Conservation (phyloP, 805 yeast genomes). For the Saturnispora galanensis region DNA sequence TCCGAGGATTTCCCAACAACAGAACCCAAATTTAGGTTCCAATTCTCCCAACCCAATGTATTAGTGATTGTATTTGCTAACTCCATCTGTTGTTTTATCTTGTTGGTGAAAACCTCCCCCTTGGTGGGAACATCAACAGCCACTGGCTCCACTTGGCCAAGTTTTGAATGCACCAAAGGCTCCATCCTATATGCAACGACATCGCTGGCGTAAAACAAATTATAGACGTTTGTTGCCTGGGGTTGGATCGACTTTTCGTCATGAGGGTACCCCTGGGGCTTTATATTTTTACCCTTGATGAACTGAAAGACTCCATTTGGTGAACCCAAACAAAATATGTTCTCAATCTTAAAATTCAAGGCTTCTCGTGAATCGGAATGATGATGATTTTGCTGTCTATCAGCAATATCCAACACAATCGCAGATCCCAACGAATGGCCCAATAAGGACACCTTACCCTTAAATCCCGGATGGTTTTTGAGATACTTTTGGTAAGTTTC, state of each 20-base stretch:
- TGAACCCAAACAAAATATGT: conserved; percentile 76
- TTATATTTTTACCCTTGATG: conserved; percentile 53
- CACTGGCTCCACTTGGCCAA: conserved; percentile 44
- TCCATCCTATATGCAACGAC: conserved; percentile 87
- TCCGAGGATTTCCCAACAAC: conserved; percentile 7
- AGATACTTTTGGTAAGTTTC: conserved; percentile 46
- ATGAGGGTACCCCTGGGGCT: conserved; percentile 26
- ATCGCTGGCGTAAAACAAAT: conserved; percentile 83
- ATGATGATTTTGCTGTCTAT: conserved; percentile 31
- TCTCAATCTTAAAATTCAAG: conserved; percentile 62
- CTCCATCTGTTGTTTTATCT: conserved; percentile 5
- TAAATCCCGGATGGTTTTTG: conserved; percentile 57
- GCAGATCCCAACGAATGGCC: conserved; percentile 94
- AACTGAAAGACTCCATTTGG: conserved; percentile 84
- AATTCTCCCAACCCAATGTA: conserved; percentile 6
- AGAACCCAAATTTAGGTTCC: not conserved
- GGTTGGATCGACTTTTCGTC: conserved; percentile 33
- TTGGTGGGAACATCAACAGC: conserved; percentile 42
- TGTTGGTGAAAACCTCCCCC: conserved; percentile 4
- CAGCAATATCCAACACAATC: conserved; percentile 65
- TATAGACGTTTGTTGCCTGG: conserved; percentile 58
- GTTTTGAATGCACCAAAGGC: conserved; percentile 54
- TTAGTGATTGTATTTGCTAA: conserved; percentile 23
- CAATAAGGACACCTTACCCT: conserved; percentile 72
- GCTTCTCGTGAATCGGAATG: conserved; percentile 27